Conservation (phyloP, 129 eudicot genomes). For the Solidago caesia region DNA sequence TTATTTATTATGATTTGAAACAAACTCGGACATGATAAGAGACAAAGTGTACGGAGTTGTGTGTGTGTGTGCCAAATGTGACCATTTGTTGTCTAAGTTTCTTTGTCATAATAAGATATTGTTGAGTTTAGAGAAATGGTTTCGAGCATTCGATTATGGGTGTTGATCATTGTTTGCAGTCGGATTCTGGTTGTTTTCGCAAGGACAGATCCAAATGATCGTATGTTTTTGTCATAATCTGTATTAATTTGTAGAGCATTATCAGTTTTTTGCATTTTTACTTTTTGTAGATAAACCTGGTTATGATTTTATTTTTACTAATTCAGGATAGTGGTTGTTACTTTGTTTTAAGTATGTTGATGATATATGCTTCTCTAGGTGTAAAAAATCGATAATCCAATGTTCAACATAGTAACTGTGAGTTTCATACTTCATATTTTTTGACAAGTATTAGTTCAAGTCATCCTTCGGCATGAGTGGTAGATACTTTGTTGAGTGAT, state of each 20-base stretch:
- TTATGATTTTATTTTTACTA: background rate
- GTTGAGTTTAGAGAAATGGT: constrained; percentile 39
- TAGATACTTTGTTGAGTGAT: too few species aligned
- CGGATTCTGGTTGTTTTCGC: constrained; percentile 43
- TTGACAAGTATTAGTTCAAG: too few species aligned
- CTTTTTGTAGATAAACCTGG: background rate
- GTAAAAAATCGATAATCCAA: background rate
- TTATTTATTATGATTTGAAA: constrained; percentile 2
- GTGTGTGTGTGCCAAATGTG: constrained; percentile 26
- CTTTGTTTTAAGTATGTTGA: background rate
- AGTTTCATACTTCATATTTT: too few species aligned
- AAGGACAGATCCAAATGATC: constrained; percentile 45
- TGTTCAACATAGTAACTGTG: background rate
- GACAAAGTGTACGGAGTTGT: constrained; percentile 8
- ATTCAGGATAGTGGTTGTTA: background rate
- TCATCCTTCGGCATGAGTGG: too few species aligned
- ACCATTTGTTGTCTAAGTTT: constrained; percentile 13
- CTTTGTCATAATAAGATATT: constrained; percentile 6
- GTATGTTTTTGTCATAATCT: constrained; percentile 46
- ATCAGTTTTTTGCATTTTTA: background rate
- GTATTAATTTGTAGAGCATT: background rate
- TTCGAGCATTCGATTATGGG: constrained; percentile 32
- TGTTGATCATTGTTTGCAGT: constrained; percentile 36
- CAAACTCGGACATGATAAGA: constrained; percentile 11
- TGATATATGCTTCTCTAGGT: background rate